Evolutionary conservation across 306 rosid species (phyloP), one percentile per base, ranked within the genome.

Genomic region (Quercus berberidifolia): DNA sequence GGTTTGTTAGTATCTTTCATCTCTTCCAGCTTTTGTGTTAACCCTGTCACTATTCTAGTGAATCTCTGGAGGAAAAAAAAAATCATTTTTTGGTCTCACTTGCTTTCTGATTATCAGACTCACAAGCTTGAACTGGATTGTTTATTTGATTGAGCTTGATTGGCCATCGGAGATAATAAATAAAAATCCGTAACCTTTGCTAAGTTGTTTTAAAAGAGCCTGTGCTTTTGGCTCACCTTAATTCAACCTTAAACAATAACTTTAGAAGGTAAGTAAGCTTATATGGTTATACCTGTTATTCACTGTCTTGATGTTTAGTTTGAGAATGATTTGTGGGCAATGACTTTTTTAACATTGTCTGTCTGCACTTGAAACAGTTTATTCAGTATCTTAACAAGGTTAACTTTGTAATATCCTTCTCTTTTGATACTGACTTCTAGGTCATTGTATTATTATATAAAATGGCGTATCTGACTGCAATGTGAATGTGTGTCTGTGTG

Each of bases 1-100:
- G 99, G 98, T 95, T 55, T 74, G 87, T 76, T 51, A 10, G 19
- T 74, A 38, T 81, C 38, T 30, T 71, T 74, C 76, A 75, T 65
- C 76, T 49, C 35, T 78, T 56, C 76, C 73, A 49, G 49, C 43
- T 43, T 80, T 75, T 73, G 13, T 23, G 13, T 73, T 46, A 65
- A 58, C 69, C 80, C 55, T 78, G 64, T 80, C 73, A 73, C 79
- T 76, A 52, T 76, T n/a, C 68, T 79, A 75, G 51, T 4, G 15
- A 68, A 68, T 28, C 4, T 49, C 17, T 12, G 54, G 54, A 49
- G 15, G 17, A 12, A 49, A 49, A 49, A 43, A 67, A 19, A 18
- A 35, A n/a, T 26, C 57, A 19, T 72, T 15, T 68, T 30, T 64
- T 64, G 72, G 52, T 68, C 17, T 23, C 15, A 23, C 72, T 33